Conservation (phyloP, 2,329 filamentous ascomycete genomes). For the Fusarium mundagurra region DNA sequence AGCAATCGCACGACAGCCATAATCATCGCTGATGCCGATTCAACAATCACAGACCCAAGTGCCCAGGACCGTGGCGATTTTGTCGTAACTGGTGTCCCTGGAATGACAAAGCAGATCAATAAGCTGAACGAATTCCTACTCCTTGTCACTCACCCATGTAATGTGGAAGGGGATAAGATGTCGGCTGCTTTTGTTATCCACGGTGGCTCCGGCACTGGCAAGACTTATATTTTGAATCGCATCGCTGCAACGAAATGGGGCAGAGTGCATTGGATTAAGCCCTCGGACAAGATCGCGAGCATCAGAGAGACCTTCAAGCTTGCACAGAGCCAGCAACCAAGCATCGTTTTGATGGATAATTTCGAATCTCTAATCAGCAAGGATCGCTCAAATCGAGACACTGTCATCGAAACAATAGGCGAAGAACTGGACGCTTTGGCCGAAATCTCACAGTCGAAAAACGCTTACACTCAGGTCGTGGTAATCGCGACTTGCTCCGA, state of each 20-base stretch:
- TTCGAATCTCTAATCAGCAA: constrained; percentile 76
- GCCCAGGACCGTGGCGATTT: constrained; percentile 48
- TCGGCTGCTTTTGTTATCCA: constrained; percentile 76
- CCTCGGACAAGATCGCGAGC: constrained; percentile 64
- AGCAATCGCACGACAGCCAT: constrained; percentile 50
- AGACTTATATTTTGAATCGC: constrained; percentile 76
- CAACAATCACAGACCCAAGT: constrained; percentile 20
- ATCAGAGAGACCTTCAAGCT: constrained; percentile 76
- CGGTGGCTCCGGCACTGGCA: constrained; percentile 86
- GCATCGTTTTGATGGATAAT: constrained; percentile 81
- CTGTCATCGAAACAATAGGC: constrained; percentile 61
- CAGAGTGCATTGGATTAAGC: constrained; percentile 70
- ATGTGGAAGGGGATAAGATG: constrained; percentile 45
- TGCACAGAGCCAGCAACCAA: constrained; percentile 75
- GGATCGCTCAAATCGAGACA: constrained; percentile 61
- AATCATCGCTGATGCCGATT: constrained; percentile 49
- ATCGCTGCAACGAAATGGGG: constrained; percentile 77
- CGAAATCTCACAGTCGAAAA: constrained; percentile 48
- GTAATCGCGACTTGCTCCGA: constrained; percentile 79
- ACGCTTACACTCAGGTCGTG: constrained; percentile 66
- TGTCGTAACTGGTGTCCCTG: constrained; percentile 68
- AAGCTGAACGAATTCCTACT: constrained; percentile 74
- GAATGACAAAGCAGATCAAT: constrained; percentile 70
- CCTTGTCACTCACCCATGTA: constrained; percentile 58
- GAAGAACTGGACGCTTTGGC: constrained; percentile 67